Percentiles rank a stretch among this genome's conserved stretches.
Evolutionary conservation across 768 basidiomycete genomes (phyloP).

Genomic region (Royoungia palumana): DNA sequence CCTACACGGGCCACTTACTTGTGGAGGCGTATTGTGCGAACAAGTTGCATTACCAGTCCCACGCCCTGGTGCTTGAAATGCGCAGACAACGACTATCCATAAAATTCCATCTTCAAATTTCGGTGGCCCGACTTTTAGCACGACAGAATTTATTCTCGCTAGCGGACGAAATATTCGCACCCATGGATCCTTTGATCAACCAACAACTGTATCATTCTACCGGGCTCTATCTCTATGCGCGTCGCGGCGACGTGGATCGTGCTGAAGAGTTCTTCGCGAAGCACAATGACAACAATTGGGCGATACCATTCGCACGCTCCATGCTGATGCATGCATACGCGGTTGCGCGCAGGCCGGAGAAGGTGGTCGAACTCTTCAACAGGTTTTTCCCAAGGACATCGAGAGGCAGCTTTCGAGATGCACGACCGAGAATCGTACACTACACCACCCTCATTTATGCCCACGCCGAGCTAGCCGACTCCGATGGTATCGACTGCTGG

Average conservation of each 20-base stretch:
- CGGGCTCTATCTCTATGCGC: conserved; percentile 52
- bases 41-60: conserved; percentile 35
- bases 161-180: conserved; percentile 44
- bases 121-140: conserved; percentile 43
- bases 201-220: conserved; percentile 32
- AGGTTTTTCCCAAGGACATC: conserved; percentile 46
- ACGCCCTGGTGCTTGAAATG: conserved; percentile 42
- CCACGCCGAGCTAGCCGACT: conserved; percentile 45
- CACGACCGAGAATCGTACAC: conserved; percentile 45
- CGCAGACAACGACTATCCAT: conserved; percentile 33
- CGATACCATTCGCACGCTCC: conserved; percentile 31
- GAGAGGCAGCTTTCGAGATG: conserved; percentile 26
- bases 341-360: conserved; percentile 37
- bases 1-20: conserved; percentile 38
- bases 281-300: conserved; percentile 32
- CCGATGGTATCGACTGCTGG: conserved; percentile 51
- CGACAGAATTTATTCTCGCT: conserved; percentile 35
- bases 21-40: conserved; percentile 37
- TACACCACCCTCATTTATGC: conserved; percentile 58
- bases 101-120: conserved; percentile 27
- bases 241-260: conserved; percentile 45
- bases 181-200: conserved; percentile 23
- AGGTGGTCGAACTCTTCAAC: conserved; percentile 50
- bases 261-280: conserved; percentile 43
- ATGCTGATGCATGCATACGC: conserved; percentile 58